Evolutionary conservation across 148 eudicot genomes (phyloP).

Genomic region (Dianthus caryophyllus): DNA sequence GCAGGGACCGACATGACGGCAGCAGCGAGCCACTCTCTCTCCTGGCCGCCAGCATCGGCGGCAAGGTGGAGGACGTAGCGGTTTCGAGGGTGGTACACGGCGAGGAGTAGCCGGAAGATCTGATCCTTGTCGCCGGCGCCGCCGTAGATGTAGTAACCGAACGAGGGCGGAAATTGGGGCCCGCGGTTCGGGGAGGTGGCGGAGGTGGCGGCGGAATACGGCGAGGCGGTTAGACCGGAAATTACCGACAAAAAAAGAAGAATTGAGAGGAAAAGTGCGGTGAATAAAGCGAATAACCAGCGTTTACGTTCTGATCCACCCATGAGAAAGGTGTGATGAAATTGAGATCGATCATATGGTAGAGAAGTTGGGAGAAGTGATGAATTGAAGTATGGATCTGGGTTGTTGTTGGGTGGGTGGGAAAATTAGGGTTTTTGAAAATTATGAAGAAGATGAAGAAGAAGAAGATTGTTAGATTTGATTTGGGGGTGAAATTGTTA

Average conservation of each 20-base stretch:
- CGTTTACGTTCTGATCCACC: conserved; percentile 79
- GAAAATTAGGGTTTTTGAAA: too few species aligned
- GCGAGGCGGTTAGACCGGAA: conserved; percentile 48
- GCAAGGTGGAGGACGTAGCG: conserved; percentile 71
- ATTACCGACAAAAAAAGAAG: conserved; percentile 55
- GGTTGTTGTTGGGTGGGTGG: too few species aligned
- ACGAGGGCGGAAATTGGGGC: conserved; percentile 61
- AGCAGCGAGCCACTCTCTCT: conserved; percentile 53
- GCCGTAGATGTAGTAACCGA: conserved; percentile 79
- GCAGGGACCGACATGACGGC: conserved; percentile 57
- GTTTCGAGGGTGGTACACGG: conserved; percentile 88
- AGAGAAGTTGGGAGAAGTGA: too few species aligned
- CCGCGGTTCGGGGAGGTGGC: conserved; percentile 41
- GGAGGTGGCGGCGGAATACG: conserved; percentile 25
- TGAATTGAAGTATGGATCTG: too few species aligned
- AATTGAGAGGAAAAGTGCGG: conserved; percentile 55
- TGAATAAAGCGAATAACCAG: conserved; percentile 70
- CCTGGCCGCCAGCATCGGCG: conserved; percentile 54
- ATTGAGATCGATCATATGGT: not conserved
- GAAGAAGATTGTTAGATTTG: too few species aligned
- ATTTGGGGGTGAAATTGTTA: too few species aligned
- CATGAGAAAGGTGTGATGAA: conserved; percentile 26
- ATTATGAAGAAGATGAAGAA: too few species aligned
- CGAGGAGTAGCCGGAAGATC: conserved; percentile 54
- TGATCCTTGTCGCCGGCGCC: conserved; percentile 54